Base-by-base conservation (phyloP, 306 rosid species). In the Cotoneaster glaucophyllus region DNA sequence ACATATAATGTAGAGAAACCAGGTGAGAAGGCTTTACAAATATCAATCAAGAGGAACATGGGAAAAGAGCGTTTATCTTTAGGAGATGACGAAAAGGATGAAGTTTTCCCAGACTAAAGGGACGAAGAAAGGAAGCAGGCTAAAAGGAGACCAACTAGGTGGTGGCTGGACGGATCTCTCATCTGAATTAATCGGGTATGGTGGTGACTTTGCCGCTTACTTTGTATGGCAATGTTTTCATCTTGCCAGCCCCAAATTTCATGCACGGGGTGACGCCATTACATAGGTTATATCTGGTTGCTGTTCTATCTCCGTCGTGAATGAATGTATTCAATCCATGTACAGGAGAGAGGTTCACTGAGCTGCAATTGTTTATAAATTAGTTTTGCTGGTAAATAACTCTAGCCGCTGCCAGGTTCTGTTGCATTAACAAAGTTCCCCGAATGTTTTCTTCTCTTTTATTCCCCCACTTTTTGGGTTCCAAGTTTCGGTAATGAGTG, bases 281-380 rank as follows among this genome's bases (percentile, higher is more conserved):
- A 67, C 63, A 31, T 64, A 61, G 28, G 56, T 44, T 26, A 26
- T 69, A 67, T 73, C 24, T 41, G 75, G 71, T 65, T 63, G 50
- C 32, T 53, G 63, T 63, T 70, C 24, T 6, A 28, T 62, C 63
- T 74, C 43, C n/a, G 5, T 57, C 84, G 67, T 71, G 74, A 73
- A 78, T 72, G 79, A 74, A 77, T 32, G 71, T 56, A 41, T 57
- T 62, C 71, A 77, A 71, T 80, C 80, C 67, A 74, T 87, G 92
- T 84, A 84, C 84, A 86, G 87, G 86, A 73, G 59, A 64, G 37
- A 73, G 78, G 75, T 70, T 72, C 74, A 79, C 73, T 64, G 80
- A 59, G 76, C 73, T 72, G 84, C 88, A 93, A 93, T 65, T 88
- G 93, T 89, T 78, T 53, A 88, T 88, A 90, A 82, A 65, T 80